Base-by-base conservation (phyloP, 2,329 filamentous ascomycete genomes). In the Penicillium janthinellum region DNA sequence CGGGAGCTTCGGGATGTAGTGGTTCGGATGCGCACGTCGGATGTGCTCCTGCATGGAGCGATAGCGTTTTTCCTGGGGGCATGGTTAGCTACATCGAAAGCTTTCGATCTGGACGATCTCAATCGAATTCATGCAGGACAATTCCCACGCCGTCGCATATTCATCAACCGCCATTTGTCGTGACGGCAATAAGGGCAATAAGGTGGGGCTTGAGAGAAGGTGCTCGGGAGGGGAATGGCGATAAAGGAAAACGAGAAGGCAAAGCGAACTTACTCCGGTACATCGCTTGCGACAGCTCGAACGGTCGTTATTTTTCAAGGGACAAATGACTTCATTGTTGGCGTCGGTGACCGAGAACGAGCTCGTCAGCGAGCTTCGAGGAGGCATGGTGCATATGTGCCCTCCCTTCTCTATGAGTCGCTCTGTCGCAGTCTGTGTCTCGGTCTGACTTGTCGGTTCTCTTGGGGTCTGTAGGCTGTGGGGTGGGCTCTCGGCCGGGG, bases 31-130 rank as follows among this genome's bases (percentile, higher is more conserved):
- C 68, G 95, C 94, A 77, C 95, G 89, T 71, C 95, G 91, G 73
- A 99, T 98, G 75, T 99, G 95, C 85, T 99, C 95, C 80, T 98
- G 95, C 92, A 99, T 98, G 64, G 94, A 98, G 77, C 95, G 92
- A 81, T 93, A 99, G 69, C 91, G 87, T 80, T 96, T 96, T 82
- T 96, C 92, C 92, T 96, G 79, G 76, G 67, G 66, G 60, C 55
- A 58, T 54, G 56, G 58, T 64, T 59, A 62, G 58, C 39, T 47
- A 35, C 35, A 37, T 20, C 28, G 12, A n/a, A 28, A 38, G 60
- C 54, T 59, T 42, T 15, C 31, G 14, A 54, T 31, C 20, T 41
- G 44, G 17, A 31, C 15, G 42, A 34, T 35, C 41, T 38, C 12
- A 34, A 17, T 58, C 52, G 54, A 48, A 51, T 54, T 59, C 55